Conservation (phyloP, 108 stramenopile species). For the Nannochloropsis salina region DNA sequence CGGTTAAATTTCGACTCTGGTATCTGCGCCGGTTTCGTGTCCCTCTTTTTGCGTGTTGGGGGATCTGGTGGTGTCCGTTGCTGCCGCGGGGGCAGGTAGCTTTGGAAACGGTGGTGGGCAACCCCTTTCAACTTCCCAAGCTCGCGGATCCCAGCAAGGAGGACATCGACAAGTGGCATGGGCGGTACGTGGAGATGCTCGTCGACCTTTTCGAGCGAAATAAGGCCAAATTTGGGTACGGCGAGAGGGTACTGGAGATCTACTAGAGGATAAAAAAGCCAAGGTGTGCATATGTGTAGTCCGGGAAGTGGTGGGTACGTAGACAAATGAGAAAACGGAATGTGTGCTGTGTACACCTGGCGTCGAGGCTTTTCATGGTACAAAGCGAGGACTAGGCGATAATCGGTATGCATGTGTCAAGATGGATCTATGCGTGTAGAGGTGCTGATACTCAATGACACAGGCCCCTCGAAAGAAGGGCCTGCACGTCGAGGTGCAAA, state of each 20-base stretch:
- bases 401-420: too few species aligned
- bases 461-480: too few species aligned
- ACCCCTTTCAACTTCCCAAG: not conserved
- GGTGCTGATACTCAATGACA: too few species aligned
- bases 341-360: too few species aligned
- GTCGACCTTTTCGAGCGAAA: slow-evolving; percentile 59
- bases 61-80: not conserved
- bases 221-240: slow-evolving; percentile 55
- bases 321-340: too few species aligned
- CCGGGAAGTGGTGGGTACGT: too few species aligned
- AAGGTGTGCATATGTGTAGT: not conserved
- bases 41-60: not conserved
- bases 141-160: not conserved
- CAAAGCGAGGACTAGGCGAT: too few species aligned
- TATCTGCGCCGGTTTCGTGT: not conserved
- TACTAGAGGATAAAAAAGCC: not conserved
- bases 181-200: slow-evolving; percentile 60
- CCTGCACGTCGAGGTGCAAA: too few species aligned
- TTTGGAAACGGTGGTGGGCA: not conserved
- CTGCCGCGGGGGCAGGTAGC: slow-evolving; percentile 13
- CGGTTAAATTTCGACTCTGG: not conserved
- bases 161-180: slow-evolving; percentile 68
- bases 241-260: not conserved
- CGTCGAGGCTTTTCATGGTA: too few species aligned
- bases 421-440: too few species aligned